These are phyloP conservation scores for Chytriomyces sp. DNA, from an alignment of 192 early-diverging fungal species.

Conservation along the genomic window DNA sequence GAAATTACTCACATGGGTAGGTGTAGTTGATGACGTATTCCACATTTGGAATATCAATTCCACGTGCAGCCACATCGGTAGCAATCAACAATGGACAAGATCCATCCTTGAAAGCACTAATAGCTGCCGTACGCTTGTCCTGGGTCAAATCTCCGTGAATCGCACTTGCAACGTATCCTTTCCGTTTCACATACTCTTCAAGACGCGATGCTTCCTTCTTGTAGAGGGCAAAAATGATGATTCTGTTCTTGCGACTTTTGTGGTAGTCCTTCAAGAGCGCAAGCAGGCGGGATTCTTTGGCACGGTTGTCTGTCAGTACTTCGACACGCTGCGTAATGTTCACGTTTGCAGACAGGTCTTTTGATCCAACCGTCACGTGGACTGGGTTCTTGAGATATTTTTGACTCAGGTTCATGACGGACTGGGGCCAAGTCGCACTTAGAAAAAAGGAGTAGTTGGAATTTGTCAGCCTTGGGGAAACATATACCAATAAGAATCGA, in stretches of 20 bases:
- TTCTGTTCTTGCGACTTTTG: slow-evolving; percentile 81
- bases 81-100: slow-evolving; percentile 85
- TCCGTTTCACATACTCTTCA: slow-evolving; percentile 70
- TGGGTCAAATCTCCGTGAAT: slow-evolving; percentile 95
- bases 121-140: slow-evolving; percentile 75
- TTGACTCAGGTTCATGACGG: slow-evolving; percentile 83
- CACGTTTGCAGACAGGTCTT: slow-evolving; percentile 84
- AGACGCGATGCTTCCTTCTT: slow-evolving; percentile 92
- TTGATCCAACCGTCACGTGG: slow-evolving; percentile 83
- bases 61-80: slow-evolving; percentile 85
- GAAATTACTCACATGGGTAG: slow-evolving; percentile 68
- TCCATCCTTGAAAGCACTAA: slow-evolving; percentile 83
- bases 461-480: background rate
- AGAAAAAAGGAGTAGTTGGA: slow-evolving; percentile 4
- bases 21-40: slow-evolving; percentile 96
- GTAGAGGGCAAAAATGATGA: slow-evolving; percentile 94
- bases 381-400: slow-evolving; percentile 83
- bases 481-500: background rate
- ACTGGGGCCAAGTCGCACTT: slow-evolving; percentile 90
- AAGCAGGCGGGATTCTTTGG: slow-evolving; percentile 77
- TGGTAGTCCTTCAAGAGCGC: slow-evolving; percentile 81
- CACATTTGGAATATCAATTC: slow-evolving; percentile 76
- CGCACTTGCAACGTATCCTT: slow-evolving; percentile 81
- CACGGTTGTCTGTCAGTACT: slow-evolving; percentile 72
- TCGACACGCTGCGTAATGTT: slow-evolving; percentile 89